Base-by-base conservation (phyloP, 805 yeast species). In the Blastobotrys parvus region DNA sequence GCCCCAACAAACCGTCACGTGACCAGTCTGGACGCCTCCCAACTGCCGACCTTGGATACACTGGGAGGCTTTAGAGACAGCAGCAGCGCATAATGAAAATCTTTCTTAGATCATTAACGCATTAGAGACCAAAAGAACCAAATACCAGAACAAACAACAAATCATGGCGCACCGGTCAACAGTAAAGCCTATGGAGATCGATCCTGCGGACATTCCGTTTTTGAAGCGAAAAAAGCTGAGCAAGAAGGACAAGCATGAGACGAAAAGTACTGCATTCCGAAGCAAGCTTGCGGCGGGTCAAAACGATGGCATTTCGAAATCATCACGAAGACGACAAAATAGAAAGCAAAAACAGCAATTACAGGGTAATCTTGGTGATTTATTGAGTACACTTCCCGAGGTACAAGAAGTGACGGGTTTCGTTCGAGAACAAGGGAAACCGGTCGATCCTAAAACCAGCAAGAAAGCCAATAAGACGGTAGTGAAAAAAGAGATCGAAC, bases 211-310 rank as follows among this genome's bases (percentile, higher is more conserved):
- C 13, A 32, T 32, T 10, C 35, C 35, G 20, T 32, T 32, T 16
- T 10, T 32, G 5, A 32, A 32, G 18, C 39, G 23, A 30, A 21
- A 16, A 4, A 21, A 33, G 18, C 20, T 19, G 16, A 34, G 51
- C 30, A 54, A 54, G 38, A 44, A 45, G 31, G 54, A 53, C 38
- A 54, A 54, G 35, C 39, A 50, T 22, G 54, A 45, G 5, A 38
- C n/a, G 20, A 54, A 53, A 29, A 41, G 41, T 16, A 23, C 33
- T 25, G 36, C 40, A 16, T 44, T 54, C 39, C 29, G 35, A n/a
- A 31, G 35, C 11, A 37, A 41, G 20, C 10, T 25, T 7, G 37
- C 44, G 2, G 39, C 42, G 8, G 39, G 41, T 31, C 25, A n/a
- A n/a, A 16, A 32, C 38, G 16, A n/a, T 21, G 36, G 34, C 13